Evolutionary conservation across 805 yeast species (phyloP).

Genomic region (Phaffomyces thermotolerans): DNA sequence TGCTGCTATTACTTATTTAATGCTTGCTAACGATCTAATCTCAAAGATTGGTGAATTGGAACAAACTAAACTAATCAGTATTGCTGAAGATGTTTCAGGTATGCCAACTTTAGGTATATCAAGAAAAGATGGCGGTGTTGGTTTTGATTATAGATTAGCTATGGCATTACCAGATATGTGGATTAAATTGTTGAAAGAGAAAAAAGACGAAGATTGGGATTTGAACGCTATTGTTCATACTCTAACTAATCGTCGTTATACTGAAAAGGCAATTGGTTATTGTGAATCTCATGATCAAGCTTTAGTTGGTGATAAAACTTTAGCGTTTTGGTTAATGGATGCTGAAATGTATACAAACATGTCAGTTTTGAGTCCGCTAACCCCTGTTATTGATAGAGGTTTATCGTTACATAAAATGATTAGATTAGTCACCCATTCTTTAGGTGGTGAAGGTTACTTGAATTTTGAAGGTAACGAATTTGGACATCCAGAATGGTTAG

Average conservation of each 20-base stretch:
- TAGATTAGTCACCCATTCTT: slow-evolving; percentile 73
- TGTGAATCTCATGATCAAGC: slow-evolving; percentile 98
- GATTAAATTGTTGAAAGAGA: slow-evolving; percentile 87
- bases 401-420: slow-evolving; percentile 87
- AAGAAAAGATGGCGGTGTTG: slow-evolving; percentile 72
- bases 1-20: slow-evolving; percentile 80
- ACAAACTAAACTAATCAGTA: slow-evolving; percentile 52
- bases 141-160: slow-evolving; percentile 87
- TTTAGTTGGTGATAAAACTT: slow-evolving; percentile 90
- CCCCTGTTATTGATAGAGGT: slow-evolving; percentile 83
- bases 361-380: slow-evolving; percentile 67
- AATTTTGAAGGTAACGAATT: slow-evolving; percentile 97
- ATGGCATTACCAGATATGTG: slow-evolving; percentile 99
- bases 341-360: slow-evolving; percentile 96
- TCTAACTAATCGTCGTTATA: slow-evolving; percentile 79
- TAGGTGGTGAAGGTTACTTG: slow-evolving; percentile 97
- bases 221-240: slow-evolving; percentile 73
- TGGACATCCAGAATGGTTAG: slow-evolving; percentile 99
- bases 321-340: slow-evolving; percentile 98
- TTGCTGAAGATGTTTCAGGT: slow-evolving; percentile 96
- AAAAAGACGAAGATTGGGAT: slow-evolving; percentile 86
- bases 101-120: slow-evolving; percentile 92
- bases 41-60: slow-evolving; percentile 39
- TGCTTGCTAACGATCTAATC: slow-evolving; percentile 83
- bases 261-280: slow-evolving; percentile 84